phyloP scores from a whole-genome alignment of 306 rosid species.

The Delonix regia region DNA sequence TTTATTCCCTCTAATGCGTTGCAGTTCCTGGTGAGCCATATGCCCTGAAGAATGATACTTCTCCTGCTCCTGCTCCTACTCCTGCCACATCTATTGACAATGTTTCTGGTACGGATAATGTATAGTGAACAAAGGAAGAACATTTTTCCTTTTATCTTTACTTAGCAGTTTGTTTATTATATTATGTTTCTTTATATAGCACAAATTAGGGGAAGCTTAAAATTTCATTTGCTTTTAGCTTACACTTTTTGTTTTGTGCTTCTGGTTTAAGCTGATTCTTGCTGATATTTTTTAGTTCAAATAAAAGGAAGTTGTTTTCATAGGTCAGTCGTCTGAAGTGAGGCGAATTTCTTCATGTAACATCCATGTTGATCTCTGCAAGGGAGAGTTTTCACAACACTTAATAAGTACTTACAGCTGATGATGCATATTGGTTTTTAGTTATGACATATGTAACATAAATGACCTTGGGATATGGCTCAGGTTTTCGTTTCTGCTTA shows the following conservation, averaged over 20 bases:
- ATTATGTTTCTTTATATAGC: neutral
- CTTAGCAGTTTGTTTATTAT: neutral
- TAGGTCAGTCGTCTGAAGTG: neutral
- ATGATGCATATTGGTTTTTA: neutral
- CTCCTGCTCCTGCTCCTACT: constrained; percentile 65
- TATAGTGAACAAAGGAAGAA: constrained; percentile 10
- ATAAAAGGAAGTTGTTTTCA: neutral
- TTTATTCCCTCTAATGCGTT: constrained; percentile 21
- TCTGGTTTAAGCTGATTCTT: constrained; percentile 8
- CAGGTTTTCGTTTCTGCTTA: too few relatives aligned
- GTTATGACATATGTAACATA: neutral
- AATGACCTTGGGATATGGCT: neutral
- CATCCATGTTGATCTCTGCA: neutral
- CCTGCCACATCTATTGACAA: constrained; percentile 55
- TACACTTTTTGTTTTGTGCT: constrained; percentile 5
- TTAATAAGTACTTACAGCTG: neutral
- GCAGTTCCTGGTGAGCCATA: constrained; percentile 96
- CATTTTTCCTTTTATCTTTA: neutral
- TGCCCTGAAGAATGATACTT: constrained; percentile 56
- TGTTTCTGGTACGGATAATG: constrained; percentile 58
- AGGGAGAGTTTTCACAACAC: neutral
- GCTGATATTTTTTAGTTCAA: neutral
- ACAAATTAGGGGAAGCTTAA: neutral
- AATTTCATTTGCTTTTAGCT: constrained; percentile 7
- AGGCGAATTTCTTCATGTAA: constrained; percentile 2